Conservation (phyloP, 2,329 filamentous ascomycete species). For the Colletotrichum kahawae region DNA sequence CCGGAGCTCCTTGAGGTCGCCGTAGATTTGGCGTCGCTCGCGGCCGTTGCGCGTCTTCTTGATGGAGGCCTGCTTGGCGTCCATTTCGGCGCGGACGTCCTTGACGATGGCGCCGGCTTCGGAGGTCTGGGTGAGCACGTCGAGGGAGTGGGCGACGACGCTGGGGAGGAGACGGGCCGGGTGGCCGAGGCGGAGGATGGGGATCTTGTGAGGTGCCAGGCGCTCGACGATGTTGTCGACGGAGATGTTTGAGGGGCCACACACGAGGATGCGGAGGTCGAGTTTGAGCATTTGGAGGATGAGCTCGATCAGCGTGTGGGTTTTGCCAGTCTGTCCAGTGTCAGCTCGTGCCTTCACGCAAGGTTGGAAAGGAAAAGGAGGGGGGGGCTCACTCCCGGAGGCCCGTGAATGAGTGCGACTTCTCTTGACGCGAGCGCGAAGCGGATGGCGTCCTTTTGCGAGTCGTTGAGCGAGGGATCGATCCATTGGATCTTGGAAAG, state of each 20-base stretch:
- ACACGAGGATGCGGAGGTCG: conserved; percentile 82
- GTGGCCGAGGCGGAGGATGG: conserved; percentile 89
- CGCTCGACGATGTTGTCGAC: conserved; percentile 98
- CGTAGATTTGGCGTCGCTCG: conserved; percentile 83
- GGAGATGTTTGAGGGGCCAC: conserved; percentile 94
- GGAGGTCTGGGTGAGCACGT: conserved; percentile 88
- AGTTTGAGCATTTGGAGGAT: conserved; percentile 87
- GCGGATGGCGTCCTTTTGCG: conserved; percentile 71
- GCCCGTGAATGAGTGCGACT: conserved; percentile 90
- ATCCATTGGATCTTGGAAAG: conserved; percentile 61
- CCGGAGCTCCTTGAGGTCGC: conserved; percentile 81
- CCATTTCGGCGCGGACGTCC: conserved; percentile 91
- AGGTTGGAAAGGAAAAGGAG: neutral
- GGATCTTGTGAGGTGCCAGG: conserved; percentile 81
- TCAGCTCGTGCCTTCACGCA: neutral
- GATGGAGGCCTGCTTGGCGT: conserved; percentile 86
- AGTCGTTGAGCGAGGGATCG: conserved; percentile 66
- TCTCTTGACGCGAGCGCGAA: conserved; percentile 86
- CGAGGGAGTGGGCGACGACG: conserved; percentile 87
- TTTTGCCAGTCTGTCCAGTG: conserved; percentile 80
- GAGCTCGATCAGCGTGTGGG: conserved; percentile 92
- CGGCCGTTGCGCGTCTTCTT: conserved; percentile 83
- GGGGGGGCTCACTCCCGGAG: conserved; percentile 69
- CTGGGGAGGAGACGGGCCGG: conserved; percentile 88
- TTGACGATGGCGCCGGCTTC: conserved; percentile 89